Percentiles rank a stretch among this genome's conserved stretches.
These are phyloP conservation scores for Biscogniauxia mediterranea DNA, from an alignment of 2,329 filamentous ascomycete species.

Conservation along the genomic window DNA sequence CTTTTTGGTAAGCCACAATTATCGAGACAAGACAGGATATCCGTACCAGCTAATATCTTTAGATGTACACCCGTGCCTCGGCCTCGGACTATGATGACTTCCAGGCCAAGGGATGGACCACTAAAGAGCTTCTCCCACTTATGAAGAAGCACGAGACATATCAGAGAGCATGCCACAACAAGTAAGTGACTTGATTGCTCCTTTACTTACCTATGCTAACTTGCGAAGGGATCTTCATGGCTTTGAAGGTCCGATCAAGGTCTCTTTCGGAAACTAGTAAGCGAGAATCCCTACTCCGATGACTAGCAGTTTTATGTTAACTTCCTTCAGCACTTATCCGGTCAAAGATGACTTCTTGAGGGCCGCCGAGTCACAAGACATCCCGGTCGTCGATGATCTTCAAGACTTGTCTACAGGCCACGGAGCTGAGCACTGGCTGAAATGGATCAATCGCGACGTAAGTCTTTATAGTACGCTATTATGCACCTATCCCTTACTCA, in stretches of 20 bases:
- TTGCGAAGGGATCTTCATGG: constrained; percentile 62
- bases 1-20: constrained; percentile 58
- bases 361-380: constrained; percentile 70
- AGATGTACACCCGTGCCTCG: constrained; percentile 73
- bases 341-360: constrained; percentile 80
- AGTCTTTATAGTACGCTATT: constrained; percentile 16
- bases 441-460: constrained; percentile 75
- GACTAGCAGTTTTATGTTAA: constrained; percentile 9
- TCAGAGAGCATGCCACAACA: constrained; percentile 62
- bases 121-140: constrained; percentile 69
- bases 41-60: constrained; percentile 12
- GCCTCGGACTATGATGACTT: constrained; percentile 77
- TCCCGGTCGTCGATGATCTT: constrained; percentile 71
- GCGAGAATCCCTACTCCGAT: constrained; percentile 4
- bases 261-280: constrained; percentile 73
- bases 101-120: constrained; percentile 76
- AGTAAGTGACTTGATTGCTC: constrained; percentile 30
- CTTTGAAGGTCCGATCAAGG: constrained; percentile 78
- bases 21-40: not conserved
- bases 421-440: constrained; percentile 79
- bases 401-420: constrained; percentile 68
- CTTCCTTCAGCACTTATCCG: constrained; percentile 58
- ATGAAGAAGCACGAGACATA: constrained; percentile 84
- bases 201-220: constrained; percentile 11
- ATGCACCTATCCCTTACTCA: not conserved